Evolutionary conservation across 2,329 filamentous ascomycete genomes (phyloP).

Genomic region (Lachnellula subtilissima): DNA sequence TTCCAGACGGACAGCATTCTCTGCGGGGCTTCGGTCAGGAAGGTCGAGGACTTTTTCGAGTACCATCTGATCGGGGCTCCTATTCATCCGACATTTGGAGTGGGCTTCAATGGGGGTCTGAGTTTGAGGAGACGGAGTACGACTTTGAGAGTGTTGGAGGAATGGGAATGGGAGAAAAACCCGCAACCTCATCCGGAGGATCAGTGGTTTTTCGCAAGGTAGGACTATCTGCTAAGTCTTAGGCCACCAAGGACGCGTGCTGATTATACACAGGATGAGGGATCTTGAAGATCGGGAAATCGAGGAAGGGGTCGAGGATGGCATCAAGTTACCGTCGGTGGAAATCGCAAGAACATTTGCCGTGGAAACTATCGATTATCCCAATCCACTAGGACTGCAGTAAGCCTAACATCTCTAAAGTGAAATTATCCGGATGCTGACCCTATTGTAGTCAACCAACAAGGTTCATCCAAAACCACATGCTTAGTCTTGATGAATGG

Average conservation of each 20-base stretch:
- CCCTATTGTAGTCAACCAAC: slow-evolving; percentile 16
- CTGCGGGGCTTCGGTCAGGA: slow-evolving; percentile 40
- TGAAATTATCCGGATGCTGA: background rate
- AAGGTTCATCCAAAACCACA: slow-evolving; percentile 16
- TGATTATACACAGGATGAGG: slow-evolving; percentile 15
- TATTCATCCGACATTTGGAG: slow-evolving; percentile 26
- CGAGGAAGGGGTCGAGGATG: slow-evolving; percentile 11
- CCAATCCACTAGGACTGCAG: slow-evolving; percentile 27
- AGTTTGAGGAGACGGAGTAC: slow-evolving; percentile 33
- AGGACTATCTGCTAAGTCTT: background rate
- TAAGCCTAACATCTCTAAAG: slow-evolving; percentile 9
- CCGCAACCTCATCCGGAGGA: slow-evolving; percentile 21
- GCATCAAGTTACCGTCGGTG: slow-evolving; percentile 22
- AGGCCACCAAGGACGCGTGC: background rate
- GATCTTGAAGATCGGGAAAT: slow-evolving; percentile 14
- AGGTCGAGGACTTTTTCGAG: slow-evolving; percentile 15
- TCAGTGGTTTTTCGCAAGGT: slow-evolving; percentile 28
- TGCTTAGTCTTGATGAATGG: slow-evolving; percentile 20
- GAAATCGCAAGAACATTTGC: slow-evolving; percentile 28
- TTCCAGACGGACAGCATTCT: slow-evolving; percentile 52
- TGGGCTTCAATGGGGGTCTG: slow-evolving; percentile 35
- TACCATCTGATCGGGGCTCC: slow-evolving; percentile 35
- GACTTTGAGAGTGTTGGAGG: slow-evolving; percentile 28
- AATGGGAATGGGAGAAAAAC: slow-evolving; percentile 19
- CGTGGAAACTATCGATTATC: slow-evolving; percentile 27